Evolutionary conservation across 495 filamentous ascomycete genomes (phyloP), one percentile per base, ranked within the genome.

Genomic region (Xylaria venustula): DNA sequence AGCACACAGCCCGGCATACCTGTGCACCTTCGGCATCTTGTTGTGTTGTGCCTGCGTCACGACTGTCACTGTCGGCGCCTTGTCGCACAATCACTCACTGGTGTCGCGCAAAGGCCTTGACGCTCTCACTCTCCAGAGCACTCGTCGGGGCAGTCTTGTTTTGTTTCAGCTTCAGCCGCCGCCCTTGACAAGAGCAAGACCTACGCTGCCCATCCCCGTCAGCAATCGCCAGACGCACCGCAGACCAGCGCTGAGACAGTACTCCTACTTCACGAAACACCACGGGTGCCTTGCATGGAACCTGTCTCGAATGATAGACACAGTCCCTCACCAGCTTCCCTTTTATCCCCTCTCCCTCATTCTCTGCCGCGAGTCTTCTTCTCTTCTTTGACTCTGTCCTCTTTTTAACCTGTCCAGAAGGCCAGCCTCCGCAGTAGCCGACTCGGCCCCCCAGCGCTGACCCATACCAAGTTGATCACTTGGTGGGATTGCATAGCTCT

Each of bases 161-260:
- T 55, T 46, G 67, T 70, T 66, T 68, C 66, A 67, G 61, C 65
- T 68, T 71, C 68, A 71, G 66, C 66, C 63, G 61, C 64, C 64
- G 59, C 56, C 61, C 65, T 50, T 53, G 56, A 58, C 66, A 60
- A 50, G 59, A 65, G 61, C 66, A 62, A 50, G 59, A 65, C 63
- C 66, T 63, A 42, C 44, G n/a, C 59, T 64, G 28, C 58, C 56
- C 26, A 48, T 51, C 42, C 22, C 40, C 58, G 37, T 60, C 49
- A 15, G n/a, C 52, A 22, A 22, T n/a, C 23, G 17, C 19, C 23
- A 42, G 22, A 23, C 15, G 22, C 12, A 42, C 36, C 22, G 19
- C 28, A 37, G 22, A 11, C 11, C 51, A 41, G 14, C 50, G 20
- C 37, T 15, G 1, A 32, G 11, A 44, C 49, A 52, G 5, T 11